Evolutionary conservation across 345 rosid genomes (phyloP).

Genomic region (Gossypium turneri): DNA sequence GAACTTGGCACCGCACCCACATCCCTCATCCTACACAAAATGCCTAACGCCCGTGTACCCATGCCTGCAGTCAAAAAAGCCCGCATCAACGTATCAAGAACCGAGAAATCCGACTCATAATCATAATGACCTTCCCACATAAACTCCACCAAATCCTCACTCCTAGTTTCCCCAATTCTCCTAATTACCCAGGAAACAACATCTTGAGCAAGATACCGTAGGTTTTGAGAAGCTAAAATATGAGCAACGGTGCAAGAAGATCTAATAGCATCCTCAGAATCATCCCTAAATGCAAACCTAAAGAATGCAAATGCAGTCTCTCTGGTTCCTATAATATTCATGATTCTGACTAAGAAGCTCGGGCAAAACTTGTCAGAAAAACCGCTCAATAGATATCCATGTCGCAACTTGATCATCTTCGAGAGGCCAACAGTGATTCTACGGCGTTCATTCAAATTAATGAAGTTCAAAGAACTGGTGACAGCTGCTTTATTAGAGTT

Average conservation of each 20-base stretch:
- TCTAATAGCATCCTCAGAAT: slow-evolving; percentile 33
- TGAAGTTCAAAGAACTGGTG: slow-evolving; percentile 18
- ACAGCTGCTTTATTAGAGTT: slow-evolving; percentile 6
- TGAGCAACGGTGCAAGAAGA: slow-evolving; percentile 52
- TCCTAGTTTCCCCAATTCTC: slow-evolving; percentile 44
- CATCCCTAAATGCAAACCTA: slow-evolving; percentile 43
- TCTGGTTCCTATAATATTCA: slow-evolving; percentile 42
- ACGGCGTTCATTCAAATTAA: slow-evolving; percentile 57
- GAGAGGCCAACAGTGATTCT: slow-evolving; percentile 43
- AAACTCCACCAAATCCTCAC: slow-evolving; percentile 44
- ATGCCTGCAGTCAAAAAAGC: slow-evolving; percentile 46
- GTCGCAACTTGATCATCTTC: slow-evolving; percentile 36
- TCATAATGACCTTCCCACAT: slow-evolving; percentile 54
- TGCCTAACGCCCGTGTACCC: slow-evolving; percentile 38
- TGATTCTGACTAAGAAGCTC: slow-evolving; percentile 32
- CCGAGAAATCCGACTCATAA: slow-evolving; percentile 57
- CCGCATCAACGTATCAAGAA: slow-evolving; percentile 64
- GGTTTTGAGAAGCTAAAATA: slow-evolving; percentile 40
- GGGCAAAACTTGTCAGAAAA: slow-evolving; percentile 46
- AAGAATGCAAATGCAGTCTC: slow-evolving; percentile 59
- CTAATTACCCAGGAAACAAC: slow-evolving; percentile 49
- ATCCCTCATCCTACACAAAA: slow-evolving; percentile 52
- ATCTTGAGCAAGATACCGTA: slow-evolving; percentile 57
- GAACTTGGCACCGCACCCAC: slow-evolving; percentile 42
- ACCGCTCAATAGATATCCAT: slow-evolving; percentile 29